Evolutionary conservation across 2,329 filamentous ascomycete species (phyloP).

Genomic region (Whalleya microplaca): DNA sequence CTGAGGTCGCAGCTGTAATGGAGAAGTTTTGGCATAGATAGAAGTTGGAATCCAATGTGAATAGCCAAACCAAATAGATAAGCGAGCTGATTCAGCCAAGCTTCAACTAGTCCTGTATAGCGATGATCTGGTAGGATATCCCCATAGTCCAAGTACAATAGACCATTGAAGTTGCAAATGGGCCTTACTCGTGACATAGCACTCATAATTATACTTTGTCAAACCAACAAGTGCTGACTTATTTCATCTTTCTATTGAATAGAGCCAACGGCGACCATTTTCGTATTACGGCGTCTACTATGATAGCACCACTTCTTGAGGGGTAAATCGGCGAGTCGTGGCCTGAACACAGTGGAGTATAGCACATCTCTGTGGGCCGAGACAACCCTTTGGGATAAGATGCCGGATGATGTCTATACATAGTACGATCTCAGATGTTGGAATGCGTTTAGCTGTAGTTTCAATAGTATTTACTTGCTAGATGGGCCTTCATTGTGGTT

Average conservation of each 20-base stretch:
- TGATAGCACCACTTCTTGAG: not conserved
- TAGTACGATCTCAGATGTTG: not conserved
- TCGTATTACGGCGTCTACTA: not conserved
- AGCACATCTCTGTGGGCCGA: not conserved
- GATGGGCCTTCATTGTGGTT: not conserved
- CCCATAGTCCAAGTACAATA: not conserved
- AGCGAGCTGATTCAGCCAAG: not conserved
- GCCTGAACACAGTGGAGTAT: not conserved
- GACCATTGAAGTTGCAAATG: not conserved
- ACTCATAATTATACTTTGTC: not conserved
- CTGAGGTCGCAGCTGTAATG: slow-evolving; percentile 55
- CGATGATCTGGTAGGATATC: not conserved
- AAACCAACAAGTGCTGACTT: not conserved
- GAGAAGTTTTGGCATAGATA: slow-evolving; percentile 22
- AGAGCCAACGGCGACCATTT: not conserved
- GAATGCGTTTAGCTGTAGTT: not conserved
- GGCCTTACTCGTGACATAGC: not conserved
- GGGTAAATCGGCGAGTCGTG: not conserved
- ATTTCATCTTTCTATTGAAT: not conserved
- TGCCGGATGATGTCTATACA: not conserved
- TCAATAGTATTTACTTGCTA: not conserved
- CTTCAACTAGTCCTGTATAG: not conserved
- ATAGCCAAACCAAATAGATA: not conserved
- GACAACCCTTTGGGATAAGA: not conserved
- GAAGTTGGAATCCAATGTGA: not conserved